Percentiles rank a stretch among this genome's conserved stretches.
phyloP scores from a whole-genome alignment of 2,329 filamentous ascomycete species.

The Exophiala viscosa region DNA sequence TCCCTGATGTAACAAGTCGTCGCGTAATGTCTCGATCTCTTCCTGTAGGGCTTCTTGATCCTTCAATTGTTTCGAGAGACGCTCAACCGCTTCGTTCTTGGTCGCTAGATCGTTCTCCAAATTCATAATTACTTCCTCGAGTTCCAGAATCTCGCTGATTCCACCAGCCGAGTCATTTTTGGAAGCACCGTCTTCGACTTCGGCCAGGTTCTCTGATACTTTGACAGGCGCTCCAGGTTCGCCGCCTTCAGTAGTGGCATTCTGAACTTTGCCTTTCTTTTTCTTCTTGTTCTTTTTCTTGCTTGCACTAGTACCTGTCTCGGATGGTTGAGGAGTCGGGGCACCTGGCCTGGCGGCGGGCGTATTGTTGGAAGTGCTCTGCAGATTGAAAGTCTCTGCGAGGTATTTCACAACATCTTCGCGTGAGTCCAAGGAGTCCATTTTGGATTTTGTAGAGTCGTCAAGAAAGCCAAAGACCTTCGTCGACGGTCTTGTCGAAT shows the following conservation, averaged over 20 bases:
- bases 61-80: conserved; percentile 65
- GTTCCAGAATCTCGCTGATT: conserved; percentile 27
- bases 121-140: conserved; percentile 29
- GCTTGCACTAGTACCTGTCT: conserved; percentile 22
- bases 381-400: conserved; percentile 32
- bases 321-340: conserved; percentile 21
- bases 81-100: conserved; percentile 70
- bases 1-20: conserved; percentile 74
- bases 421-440: conserved; percentile 18
- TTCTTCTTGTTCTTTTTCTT: conserved; percentile 87
- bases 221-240: conserved; percentile 39
- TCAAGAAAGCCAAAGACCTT: conserved; percentile 25
- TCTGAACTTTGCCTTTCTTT: conserved; percentile 58
- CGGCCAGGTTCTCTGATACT: conserved; percentile 29
- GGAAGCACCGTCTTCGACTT: conserved; percentile 12
- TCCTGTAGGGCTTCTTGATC: conserved; percentile 75
- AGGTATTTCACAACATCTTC: conserved; percentile 39
- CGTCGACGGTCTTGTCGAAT: conserved; percentile 19
- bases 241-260: conserved; percentile 33
- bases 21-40: conserved; percentile 78
- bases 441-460: conserved; percentile 7
- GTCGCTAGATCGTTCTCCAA: conserved; percentile 37
- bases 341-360: conserved; percentile 19
- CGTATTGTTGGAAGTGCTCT: conserved; percentile 14
- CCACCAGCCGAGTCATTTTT: neutral